phyloP scores from a whole-genome alignment of 2,329 filamentous ascomycete genomes.

The Rhynchosporium agropyri region DNA sequence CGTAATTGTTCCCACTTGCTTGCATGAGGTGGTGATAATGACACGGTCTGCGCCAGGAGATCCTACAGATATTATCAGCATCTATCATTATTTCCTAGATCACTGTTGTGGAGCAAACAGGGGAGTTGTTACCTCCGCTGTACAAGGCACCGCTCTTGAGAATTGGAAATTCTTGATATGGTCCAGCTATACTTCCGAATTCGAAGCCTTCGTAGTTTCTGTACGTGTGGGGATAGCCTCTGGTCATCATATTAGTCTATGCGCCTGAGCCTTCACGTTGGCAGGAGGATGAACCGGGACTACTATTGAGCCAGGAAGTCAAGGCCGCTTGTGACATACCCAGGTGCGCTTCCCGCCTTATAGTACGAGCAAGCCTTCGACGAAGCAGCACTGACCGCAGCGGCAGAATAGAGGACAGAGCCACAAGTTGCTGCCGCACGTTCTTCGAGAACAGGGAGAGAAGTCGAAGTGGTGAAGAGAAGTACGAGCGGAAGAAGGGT shows the following conservation, averaged over 20 bases:
- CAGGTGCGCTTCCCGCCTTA: constrained; percentile 43
- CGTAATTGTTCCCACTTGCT: constrained; percentile 66
- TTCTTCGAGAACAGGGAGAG: constrained; percentile 42
- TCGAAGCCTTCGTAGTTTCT: constrained; percentile 65
- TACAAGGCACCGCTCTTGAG: constrained; percentile 51
- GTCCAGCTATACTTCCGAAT: constrained; percentile 55
- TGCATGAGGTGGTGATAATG: constrained; percentile 59
- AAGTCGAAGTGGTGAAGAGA: constrained; percentile 19
- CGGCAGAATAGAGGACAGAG: constrained; percentile 53
- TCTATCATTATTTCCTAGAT: too few species aligned
- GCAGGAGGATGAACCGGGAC: too few species aligned
- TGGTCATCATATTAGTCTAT: not conserved
- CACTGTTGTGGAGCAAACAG: too few species aligned
- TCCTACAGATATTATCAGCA: constrained; percentile 44
- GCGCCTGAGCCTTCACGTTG: not conserved
- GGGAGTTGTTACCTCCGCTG: constrained; percentile 52
- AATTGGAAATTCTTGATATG: constrained; percentile 68
- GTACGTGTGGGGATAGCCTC: constrained; percentile 57
- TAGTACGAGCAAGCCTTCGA: constrained; percentile 53
- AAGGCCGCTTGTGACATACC: constrained; percentile 25
- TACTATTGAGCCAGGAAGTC: too few species aligned
- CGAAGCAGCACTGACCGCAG: constrained; percentile 53
- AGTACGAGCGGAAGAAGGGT: constrained; percentile 29
- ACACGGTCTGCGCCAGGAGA: constrained; percentile 69
- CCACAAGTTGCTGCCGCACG: constrained; percentile 57